Percentiles rank a stretch among this genome's conserved stretches.
phyloP scores from a whole-genome alignment of 768 basidiomycete species.

The Pholiota conissans region DNA sequence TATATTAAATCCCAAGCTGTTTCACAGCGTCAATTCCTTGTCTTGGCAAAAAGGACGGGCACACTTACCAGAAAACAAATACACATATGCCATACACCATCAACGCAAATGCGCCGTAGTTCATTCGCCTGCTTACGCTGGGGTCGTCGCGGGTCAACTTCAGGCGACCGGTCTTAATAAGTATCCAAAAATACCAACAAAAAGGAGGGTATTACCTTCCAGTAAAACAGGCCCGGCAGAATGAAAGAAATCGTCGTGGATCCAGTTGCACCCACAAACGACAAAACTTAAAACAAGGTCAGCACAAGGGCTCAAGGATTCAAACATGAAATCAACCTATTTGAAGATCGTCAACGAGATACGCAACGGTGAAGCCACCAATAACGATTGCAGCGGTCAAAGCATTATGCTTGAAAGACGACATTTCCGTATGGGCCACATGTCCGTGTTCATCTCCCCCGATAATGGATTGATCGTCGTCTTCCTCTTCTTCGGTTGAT shows the following conservation, averaged over 20 bases:
- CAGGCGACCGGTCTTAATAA: slow-evolving; percentile 8
- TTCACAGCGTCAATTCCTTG: slow-evolving; percentile 10
- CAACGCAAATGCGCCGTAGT: slow-evolving; percentile 65
- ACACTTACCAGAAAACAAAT: slow-evolving; percentile 84
- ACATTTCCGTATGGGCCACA: slow-evolving; percentile 55
- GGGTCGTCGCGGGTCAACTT: slow-evolving; percentile 73
- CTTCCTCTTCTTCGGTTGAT: slow-evolving; percentile 45
- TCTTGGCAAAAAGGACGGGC: background rate
- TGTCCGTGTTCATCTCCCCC: slow-evolving; percentile 52
- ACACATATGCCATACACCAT: slow-evolving; percentile 75
- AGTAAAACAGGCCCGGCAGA: slow-evolving; percentile 90
- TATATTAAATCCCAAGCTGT: slow-evolving; percentile 78
- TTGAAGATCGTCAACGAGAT: slow-evolving; percentile 75
- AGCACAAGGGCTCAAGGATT: slow-evolving; percentile 2
- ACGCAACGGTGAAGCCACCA: slow-evolving; percentile 71
- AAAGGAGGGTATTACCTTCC: slow-evolving; percentile 61
- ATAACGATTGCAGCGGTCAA: slow-evolving; percentile 69
- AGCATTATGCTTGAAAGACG: slow-evolving; percentile 61
- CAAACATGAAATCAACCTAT: slow-evolving; percentile 52
- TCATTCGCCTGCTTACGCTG: slow-evolving; percentile 44
- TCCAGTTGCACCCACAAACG: slow-evolving; percentile 96
- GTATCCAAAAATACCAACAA: slow-evolving; percentile 3
- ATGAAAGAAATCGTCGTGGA: slow-evolving; percentile 98
- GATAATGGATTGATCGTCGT: slow-evolving; percentile 40
- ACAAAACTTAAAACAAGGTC: slow-evolving; percentile 60